phyloP scores from a whole-genome alignment of 352 stramenopile species.

The Aphanomyces cochlioides region DNA sequence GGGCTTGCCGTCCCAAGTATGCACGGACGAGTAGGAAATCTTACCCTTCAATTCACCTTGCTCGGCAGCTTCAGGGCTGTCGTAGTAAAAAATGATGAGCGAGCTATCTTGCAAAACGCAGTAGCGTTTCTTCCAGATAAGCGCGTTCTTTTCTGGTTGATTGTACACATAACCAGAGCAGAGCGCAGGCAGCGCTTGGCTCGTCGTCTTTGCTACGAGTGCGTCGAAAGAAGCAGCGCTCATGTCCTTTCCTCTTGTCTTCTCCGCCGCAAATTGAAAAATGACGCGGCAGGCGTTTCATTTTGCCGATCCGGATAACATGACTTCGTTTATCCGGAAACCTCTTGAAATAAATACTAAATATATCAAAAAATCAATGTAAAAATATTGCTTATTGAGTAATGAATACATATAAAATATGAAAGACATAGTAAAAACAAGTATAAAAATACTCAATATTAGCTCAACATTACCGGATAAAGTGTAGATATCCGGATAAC shows the following conservation, averaged over 20 bases:
- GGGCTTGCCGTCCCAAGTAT: slow-evolving; percentile 82
- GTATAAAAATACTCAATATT: no score
- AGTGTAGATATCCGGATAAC: no score
- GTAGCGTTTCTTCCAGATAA: slow-evolving; percentile 86
- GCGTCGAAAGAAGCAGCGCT: slow-evolving; percentile 27
- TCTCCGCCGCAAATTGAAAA: slow-evolving; percentile 20
- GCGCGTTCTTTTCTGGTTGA: slow-evolving; percentile 74
- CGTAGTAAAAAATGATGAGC: slow-evolving; percentile 80
- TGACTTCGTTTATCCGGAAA: not conserved
- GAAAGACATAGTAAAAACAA: no score
- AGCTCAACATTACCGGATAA: no score
- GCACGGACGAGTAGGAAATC: slow-evolving; percentile 74
- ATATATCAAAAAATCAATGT: no score
- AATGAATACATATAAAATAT: no score
- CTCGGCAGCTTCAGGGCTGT: slow-evolving; percentile 66
- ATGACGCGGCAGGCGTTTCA: slow-evolving; percentile 12
- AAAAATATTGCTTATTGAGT: no score
- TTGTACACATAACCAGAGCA: slow-evolving; percentile 66
- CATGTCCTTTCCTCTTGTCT: not conserved
- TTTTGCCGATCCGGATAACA: slow-evolving; percentile 4
- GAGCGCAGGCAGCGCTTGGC: slow-evolving; percentile 39
- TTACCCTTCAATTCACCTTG: slow-evolving; percentile 72
- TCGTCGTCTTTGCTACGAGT: slow-evolving; percentile 11
- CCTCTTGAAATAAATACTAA: no score
- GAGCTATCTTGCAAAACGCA: slow-evolving; percentile 68